phyloP scores from a whole-genome alignment of 805 yeast species.

The Yarrowia yakushimensis region DNA sequence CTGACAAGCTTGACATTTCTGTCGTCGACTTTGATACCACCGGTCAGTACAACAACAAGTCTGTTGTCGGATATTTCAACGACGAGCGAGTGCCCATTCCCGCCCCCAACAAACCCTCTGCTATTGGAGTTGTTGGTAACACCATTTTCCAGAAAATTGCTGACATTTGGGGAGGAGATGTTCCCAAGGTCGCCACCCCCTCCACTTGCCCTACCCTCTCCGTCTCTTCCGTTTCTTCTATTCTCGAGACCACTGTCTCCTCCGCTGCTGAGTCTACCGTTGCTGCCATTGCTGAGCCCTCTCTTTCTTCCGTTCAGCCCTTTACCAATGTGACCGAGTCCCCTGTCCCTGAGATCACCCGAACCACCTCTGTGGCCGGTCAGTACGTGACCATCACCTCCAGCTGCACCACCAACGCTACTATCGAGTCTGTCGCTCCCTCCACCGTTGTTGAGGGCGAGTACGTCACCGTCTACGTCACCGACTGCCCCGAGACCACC shows the following conservation, averaged over 20 bases:
- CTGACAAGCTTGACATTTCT: conserved; percentile 36
- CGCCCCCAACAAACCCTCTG: not conserved
- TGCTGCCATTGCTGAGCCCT: not conserved
- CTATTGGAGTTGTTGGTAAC: not conserved
- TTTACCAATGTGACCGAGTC: not conserved
- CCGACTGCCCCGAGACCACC: not conserved
- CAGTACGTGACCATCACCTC: not conserved
- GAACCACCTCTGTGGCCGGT: not conserved
- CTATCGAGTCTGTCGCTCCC: not conserved
- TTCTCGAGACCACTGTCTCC: too few species aligned
- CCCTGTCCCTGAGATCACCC: not conserved
- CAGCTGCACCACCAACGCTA: not conserved
- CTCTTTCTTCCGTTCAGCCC: too few species aligned
- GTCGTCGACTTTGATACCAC: not conserved
- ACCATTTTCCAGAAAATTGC: conserved; percentile 7
- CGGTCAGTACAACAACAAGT: conserved; percentile 9
- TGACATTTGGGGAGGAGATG: conserved; percentile 2
- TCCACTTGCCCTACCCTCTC: not conserved
- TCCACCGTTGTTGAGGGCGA: not conserved
- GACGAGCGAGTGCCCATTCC: conserved; percentile 5
- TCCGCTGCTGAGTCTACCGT: not conserved
- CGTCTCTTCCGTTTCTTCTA: not conserved
- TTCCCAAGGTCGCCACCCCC: not conserved
- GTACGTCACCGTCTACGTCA: not conserved
- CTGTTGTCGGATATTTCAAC: conserved; percentile 1